A percentile compares a stretch with the other conserved stretches of the same genome.
These are phyloP conservation scores for Nigrospora osmanthi DNA, from an alignment of 2,329 filamentous ascomycete species.

Conservation along the genomic window DNA sequence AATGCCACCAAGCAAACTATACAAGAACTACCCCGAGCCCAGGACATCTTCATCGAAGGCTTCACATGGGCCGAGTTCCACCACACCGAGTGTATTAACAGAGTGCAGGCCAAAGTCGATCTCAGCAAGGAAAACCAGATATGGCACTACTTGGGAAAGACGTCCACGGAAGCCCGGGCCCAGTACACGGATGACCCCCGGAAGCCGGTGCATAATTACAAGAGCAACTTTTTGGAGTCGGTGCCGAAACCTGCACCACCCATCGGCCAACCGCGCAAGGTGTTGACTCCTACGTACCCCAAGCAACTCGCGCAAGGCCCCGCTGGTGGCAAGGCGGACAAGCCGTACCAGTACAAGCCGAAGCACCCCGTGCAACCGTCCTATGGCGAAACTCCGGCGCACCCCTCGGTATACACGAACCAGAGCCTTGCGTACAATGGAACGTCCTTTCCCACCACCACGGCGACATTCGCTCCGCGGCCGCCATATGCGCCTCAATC, in stretches of 20 bases:
- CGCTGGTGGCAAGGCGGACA: constrained; percentile 14
- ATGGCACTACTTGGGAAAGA: constrained; percentile 82
- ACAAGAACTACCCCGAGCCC: constrained; percentile 56
- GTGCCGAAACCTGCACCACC: constrained; percentile 42
- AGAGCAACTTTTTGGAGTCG: constrained; percentile 66
- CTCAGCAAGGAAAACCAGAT: constrained; percentile 65
- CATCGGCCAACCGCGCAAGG: constrained; percentile 14
- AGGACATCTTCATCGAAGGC: constrained; percentile 59
- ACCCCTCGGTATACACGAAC: constrained; percentile 17
- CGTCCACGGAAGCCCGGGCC: constrained; percentile 82
- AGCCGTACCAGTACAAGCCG: constrained; percentile 26
- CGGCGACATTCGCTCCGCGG: constrained; percentile 3
- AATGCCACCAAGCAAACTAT: constrained; percentile 55
- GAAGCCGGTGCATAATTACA: constrained; percentile 53
- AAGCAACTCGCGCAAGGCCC: constrained; percentile 6
- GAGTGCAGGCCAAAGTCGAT: constrained; percentile 61
- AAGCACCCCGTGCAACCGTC: constrained; percentile 12
- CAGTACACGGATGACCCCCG: constrained; percentile 78
- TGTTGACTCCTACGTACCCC: constrained; percentile 18
- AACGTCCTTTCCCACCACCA: constrained; percentile 6
- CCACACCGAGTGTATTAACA: constrained; percentile 46
- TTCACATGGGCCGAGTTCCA: constrained; percentile 78
- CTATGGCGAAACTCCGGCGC: background rate
- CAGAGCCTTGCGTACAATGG: constrained; percentile 26
- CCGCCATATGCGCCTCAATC: constrained; percentile 5